Evolutionary conservation across 176 grass and related monocot species (phyloP), one percentile per base, ranked within the genome.

Genomic region (Musa beccarii): DNA sequence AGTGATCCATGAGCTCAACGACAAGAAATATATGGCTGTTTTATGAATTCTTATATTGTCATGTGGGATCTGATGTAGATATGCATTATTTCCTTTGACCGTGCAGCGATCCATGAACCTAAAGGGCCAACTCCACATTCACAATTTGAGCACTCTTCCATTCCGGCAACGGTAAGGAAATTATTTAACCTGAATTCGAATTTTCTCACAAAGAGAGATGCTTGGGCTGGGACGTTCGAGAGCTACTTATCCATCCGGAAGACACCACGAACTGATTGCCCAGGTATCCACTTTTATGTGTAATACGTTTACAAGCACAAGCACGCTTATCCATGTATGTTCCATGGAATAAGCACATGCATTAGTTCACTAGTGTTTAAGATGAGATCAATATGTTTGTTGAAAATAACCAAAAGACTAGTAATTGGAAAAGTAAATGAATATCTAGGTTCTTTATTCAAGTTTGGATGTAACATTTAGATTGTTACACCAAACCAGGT

Each of bases 151-250:
- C 82, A 84, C 21, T 84, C 82, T 21, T 84, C 82, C 34, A 51
- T 84, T 22, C 82, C 82, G 0, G 82, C 82, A 43, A 84, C 82
- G 8, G 53, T 84, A 49, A 79, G 79, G 82, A 84, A 84, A 74
- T 17, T 79, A 9, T 84, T 84, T 68, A 79, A 84, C 23, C 19
- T 84, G 59, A 84, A 72, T 14, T 84, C 82, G 0, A 59, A 72
- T 19, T 74, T 72, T 43, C 75, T 84, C 54, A 79, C 75, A 15
- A 84, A 79, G 76, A 84, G 82, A 53, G 76, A 84, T 74, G 82
- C 76, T 54, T 84, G 82, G 82, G 82, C 76, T 12, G 82, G 82
- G 51, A 79, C 59, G 9, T 84, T 84, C 49, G 76, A 84, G 55
- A 74, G 54, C 26, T 34, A 74, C 62, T 73, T 78, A 22, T 69